Evolutionary conservation across 345 rosid genomes (phyloP), one percentile per base, ranked within the genome.

Genomic region (Passiflora organensis): DNA sequence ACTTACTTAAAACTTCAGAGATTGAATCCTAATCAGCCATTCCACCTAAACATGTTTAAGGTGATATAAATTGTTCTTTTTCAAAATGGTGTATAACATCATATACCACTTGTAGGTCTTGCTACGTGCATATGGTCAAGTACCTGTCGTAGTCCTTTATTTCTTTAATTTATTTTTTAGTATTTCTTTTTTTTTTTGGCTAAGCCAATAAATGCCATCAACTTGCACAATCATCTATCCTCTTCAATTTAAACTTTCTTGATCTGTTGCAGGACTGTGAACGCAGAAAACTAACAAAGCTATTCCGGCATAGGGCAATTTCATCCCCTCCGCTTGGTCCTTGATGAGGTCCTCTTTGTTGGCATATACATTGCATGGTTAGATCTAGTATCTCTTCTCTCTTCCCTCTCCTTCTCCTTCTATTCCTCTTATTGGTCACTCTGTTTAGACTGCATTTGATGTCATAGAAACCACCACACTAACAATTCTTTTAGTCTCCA

Each of bases 31-130:
- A 79, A 80, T 69, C 70, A 53, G 68, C 89, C 82, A 1, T 84
- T 91, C 66, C 72, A 74, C 62, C 70, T 88, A 54, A 75, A 78
- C 68, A 88, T 91, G 98, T 88, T 91, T 67, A 84, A 86, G 98
- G 96, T 91, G 63, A 53, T 13, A 41, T 45, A 51, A 43, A 3
- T 42, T 28, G 36, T 42, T 25, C 17, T 18, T 2, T 8, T 28
- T 28, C 34, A 28, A 28, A 2, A 3, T 28, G 34, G 34, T 28
- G 34, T 8, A 28, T 28, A 3, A 28, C 8, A 28, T 28, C 8
- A 2, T 28, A 28, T 28, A n/a, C n/a, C n/a, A n/a, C n/a, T n/a
- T n/a, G n/a, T n/a, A 49, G 23, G 56, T 19, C 51, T 39, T 25
- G 43, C 13, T 41, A 21, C 49, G 42, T 32, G 36, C 53, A n/a